Evolutionary conservation across 148 eudicot species (phyloP), one percentile per base, ranked within the genome.

Genomic region (Cornus suecica): DNA sequence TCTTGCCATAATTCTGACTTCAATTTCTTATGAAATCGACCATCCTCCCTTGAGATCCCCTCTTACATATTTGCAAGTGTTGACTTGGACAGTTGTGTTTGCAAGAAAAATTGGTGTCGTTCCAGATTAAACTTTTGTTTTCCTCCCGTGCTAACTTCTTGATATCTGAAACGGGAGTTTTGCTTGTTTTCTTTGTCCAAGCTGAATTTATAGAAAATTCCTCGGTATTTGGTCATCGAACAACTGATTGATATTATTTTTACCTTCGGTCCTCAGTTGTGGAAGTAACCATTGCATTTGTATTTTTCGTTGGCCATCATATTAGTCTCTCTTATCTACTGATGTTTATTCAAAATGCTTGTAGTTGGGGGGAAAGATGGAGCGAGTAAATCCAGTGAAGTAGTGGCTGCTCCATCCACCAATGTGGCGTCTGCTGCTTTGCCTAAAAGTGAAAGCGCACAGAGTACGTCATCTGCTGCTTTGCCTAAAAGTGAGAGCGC

Each of bases 351-450:
- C 66, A 58, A 23, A 62, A 68, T 42, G 31, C 70, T 42, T 64
- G 27, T 42, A 84, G 89, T 80, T 79, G 78, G 83, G 7, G 74
- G 42, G 27, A 86, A 80, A 66, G 89, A 86, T 68, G 85, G 82
- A 60, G 54, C 63, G 9, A 76, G 54, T 34, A 82, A 80, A 78
- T 69, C 22, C 56, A 60, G 51, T 66, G 85, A 75, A 62, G 26
- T 72, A 10, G 83, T 83, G 58, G 75, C 52, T 54, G 67, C 74
- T 65, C 9, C 77, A 27, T 56, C 71, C 45, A 41, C 73, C 23
- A 28, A 73, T n/a, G 18, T 73, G 30, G 65, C 60, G 14, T n/a
- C 74, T 63, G 28, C 80, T 63, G 68, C 79, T 74, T 62, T 66
- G 65, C 74, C 81, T 51, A 74, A 75, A 75, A 77, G 65, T 66